Base-by-base conservation (phyloP, 345 rosid genomes). In the Durio zibethinus region DNA sequence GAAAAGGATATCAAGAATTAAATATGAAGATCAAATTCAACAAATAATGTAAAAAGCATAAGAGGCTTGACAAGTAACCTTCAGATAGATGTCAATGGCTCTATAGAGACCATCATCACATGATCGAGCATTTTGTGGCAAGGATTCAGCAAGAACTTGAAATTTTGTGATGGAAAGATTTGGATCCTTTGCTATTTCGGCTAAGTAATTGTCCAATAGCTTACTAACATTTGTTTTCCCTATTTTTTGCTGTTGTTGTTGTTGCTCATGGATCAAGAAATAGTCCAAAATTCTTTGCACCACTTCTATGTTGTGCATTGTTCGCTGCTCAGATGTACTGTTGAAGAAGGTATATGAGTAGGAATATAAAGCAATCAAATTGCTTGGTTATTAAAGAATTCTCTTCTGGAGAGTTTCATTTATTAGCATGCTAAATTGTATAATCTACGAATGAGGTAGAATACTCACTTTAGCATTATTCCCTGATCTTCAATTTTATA, bases 81-180 rank as follows among this genome's bases (percentile, higher is more conserved):
- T 91, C 75, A 93, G 92, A 74, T 90, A 94, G 82, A 89, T 91
- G 76, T 93, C 98, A 78, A 93, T 91, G 80, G 98, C 98, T 85
- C 98, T 87, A 45, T 92, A 94, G 43, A 92, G 95, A 63, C 97
- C 97, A 16, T 92, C 98, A 73, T 94, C 86, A 54, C 97, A 92
- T 61, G 88, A 79, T 78, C 97, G 83, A 66, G 92, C 80, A 70
- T 83, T 82, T 74, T 82, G 89, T 21, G 98, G 98, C 72, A 93
- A 78, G 33, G 87, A 84, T 83, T 92, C 97, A 36, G 91, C 93
- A 80, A 93, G 83, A 75, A 88, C 94, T 75, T 93, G 95, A 82
- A 94, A 94, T 83, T 90, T 91, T 78, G 91, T 88, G 80, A 89
- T 75, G 65, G 90, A 81, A 25, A 92, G 94, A 81, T 84, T 86